A percentile compares a stretch with the other conserved stretches of the same genome.
These are phyloP conservation scores for Neocallimastix lanati DNA, from an alignment of 192 early-diverging fungal genomes.

Conservation along the genomic window DNA sequence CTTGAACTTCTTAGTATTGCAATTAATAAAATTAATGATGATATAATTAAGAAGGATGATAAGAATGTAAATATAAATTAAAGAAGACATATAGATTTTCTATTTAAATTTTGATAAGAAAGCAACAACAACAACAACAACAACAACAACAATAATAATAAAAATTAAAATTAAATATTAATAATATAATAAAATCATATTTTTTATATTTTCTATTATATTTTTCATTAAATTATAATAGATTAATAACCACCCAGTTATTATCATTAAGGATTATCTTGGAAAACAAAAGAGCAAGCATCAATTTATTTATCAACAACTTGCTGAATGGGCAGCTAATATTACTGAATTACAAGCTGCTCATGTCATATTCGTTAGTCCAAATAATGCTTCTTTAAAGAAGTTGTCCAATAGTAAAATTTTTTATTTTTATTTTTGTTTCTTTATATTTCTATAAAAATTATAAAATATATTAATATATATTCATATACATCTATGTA, in stretches of 20 bases:
- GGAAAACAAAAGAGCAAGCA: conserved; percentile 43
- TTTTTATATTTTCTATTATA: too few species aligned
- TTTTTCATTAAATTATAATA: too few species aligned
- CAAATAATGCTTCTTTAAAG: conserved; percentile 47
- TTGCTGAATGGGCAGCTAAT: conserved; percentile 68
- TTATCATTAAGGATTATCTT: conserved; percentile 78
- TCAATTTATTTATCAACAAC: conserved; percentile 39
- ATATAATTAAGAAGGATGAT: neutral
- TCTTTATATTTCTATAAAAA: too few species aligned
- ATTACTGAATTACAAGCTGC: conserved; percentile 62
- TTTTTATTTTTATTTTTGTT: too few species aligned
- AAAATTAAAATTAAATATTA: too few species aligned
- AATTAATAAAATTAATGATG: neutral
- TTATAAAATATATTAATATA: too few species aligned
- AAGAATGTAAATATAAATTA: neutral
- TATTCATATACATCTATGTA: too few species aligned
- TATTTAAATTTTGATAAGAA: too few species aligned
- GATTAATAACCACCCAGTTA: conserved; percentile 40
- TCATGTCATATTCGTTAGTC: conserved; percentile 78
- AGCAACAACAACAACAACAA: too few species aligned
- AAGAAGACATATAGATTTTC: too few species aligned
- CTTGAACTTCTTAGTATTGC: neutral
- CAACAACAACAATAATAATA: too few species aligned
- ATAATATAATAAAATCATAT: too few species aligned
- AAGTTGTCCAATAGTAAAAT: conserved; percentile 47